These are phyloP conservation scores for Anthracocystis walkeri DNA, from an alignment of 1,284 basidiomycete species.

Conservation along the genomic window DNA sequence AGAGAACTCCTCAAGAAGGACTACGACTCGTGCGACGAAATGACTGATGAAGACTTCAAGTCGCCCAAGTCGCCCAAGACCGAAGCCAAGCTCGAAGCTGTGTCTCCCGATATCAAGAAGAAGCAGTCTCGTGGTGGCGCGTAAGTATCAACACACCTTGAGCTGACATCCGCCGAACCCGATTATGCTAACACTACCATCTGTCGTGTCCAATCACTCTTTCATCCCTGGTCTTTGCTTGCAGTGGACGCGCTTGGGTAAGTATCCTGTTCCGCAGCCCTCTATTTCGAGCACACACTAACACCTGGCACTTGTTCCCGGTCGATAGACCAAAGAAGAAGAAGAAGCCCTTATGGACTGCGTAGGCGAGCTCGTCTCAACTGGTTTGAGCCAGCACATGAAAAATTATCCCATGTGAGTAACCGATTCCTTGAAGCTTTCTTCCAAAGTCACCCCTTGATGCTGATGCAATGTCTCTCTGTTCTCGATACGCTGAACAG, in stretches of 20 bases:
- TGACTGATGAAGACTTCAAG: slow-evolving; percentile 8
- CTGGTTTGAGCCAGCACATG: slow-evolving; percentile 10
- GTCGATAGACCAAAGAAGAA: slow-evolving; percentile 30
- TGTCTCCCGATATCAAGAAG: slow-evolving; percentile 4
- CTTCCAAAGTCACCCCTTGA: neutral
- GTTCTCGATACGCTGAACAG: neutral
- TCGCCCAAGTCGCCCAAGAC: slow-evolving; percentile 24
- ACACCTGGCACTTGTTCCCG: too few species aligned
- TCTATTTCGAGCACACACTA: too few species aligned
- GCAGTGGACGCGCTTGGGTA: too few species aligned
- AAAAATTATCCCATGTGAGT: slow-evolving; percentile 20
- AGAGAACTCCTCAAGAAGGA: slow-evolving; percentile 10
- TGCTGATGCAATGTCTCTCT: neutral
- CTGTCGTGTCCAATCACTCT: too few species aligned
- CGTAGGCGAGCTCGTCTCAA: neutral
- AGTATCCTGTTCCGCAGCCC: neutral
- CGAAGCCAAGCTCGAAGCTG: slow-evolving; percentile 4
- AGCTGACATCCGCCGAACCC: too few species aligned
- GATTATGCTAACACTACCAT: too few species aligned
- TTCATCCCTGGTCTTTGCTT: too few species aligned
- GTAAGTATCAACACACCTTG: slow-evolving; percentile 4
- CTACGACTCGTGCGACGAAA: slow-evolving; percentile 18
- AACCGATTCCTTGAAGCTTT: neutral
- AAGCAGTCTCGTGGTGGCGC: neutral
- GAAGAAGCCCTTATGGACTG: slow-evolving; percentile 17